A percentile compares a stretch with the other conserved stretches of the same genome.
Evolutionary conservation across 2,329 filamentous ascomycete species (phyloP).

Genomic region (Pyricularia pennisetigena): DNA sequence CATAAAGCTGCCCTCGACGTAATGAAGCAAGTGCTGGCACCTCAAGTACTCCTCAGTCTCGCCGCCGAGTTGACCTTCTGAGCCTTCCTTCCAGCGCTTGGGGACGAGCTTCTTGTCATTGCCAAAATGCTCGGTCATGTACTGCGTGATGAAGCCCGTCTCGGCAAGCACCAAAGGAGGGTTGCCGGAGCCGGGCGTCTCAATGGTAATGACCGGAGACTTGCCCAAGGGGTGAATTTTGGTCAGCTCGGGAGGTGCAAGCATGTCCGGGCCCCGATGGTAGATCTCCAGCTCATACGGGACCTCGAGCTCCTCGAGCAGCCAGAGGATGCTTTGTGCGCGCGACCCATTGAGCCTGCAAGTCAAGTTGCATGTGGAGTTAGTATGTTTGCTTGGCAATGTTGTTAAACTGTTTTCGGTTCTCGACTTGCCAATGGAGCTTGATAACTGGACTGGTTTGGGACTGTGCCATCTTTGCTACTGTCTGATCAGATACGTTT

Average conservation of each 20-base stretch:
- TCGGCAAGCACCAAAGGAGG: constrained; percentile 62
- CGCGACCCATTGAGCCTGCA: constrained; percentile 74
- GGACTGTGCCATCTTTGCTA: neutral
- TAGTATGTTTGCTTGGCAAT: neutral
- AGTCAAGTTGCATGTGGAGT: neutral
- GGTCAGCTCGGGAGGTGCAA: constrained; percentile 70
- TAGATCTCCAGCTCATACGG: constrained; percentile 73
- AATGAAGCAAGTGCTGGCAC: constrained; percentile 67
- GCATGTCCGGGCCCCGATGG: constrained; percentile 49
- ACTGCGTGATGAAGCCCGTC: constrained; percentile 72
- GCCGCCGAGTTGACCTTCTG: constrained; percentile 45
- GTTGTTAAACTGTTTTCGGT: neutral
- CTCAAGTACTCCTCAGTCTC: constrained; percentile 52
- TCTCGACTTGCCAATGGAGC: constrained; percentile 12
- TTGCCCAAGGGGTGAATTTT: constrained; percentile 80
- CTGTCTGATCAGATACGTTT: neutral
- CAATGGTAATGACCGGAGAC: constrained; percentile 66
- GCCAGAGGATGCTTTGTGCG: constrained; percentile 74
- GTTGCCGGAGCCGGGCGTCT: constrained; percentile 22
- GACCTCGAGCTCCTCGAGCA: constrained; percentile 72
- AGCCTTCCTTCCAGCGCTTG: constrained; percentile 43
- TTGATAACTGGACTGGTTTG: constrained; percentile 9
- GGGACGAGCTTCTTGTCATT: constrained; percentile 38
- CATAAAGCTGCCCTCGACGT: constrained; percentile 78
- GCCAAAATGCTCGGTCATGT: constrained; percentile 58